Base-by-base conservation (phyloP, 345 rosid genomes). In the Populus ilicifolia region DNA sequence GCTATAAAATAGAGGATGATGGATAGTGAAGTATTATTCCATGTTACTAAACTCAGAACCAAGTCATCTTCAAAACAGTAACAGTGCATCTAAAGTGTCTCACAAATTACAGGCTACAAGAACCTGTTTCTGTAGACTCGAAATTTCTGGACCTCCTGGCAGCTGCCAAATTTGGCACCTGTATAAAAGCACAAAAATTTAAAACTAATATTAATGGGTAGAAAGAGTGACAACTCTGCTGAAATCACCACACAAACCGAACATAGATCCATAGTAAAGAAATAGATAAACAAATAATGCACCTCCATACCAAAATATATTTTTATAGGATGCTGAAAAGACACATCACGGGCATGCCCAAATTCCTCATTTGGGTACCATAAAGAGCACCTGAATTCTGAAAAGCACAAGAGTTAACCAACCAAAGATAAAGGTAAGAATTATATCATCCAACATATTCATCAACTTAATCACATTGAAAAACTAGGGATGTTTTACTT, bases 81-180 rank as follows among this genome's bases (percentile, higher is more conserved):
- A 12, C 23, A 35, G 8, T 21, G 36, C 9, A 72, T 25, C 27
- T 39, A 36, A 20, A 56, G 25, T 27, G 61, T 56, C 63, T 71
- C 18, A 8, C 64, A 46, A 17, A 67, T 5, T 48, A 48, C 43
- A 75, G 41, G 39, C 72, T 75, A 50, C 25, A 46, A 12, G 46
- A 73, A 96, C 99, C 99, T 89, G 87, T 90, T 88, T 84, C 84
- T 88, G 88, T 90, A 93, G 46, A 89, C 88, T 79, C 85, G 92
- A 86, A 92, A 91, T 80, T 91, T 96, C 87, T 92, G 96, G 2
- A 81, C 62, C 89, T 91, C 99, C 86, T 87, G 90, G 82, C 99
- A 96, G 88, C 91, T 87, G 74, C 98, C 99, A 79, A 86, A 92
- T 87, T 88, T 93, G 67, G 99, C 93, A 86, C 99, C 99, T 96